Conservation (phyloP, 257 asterid species). For the Voacanga thouarsii region DNA sequence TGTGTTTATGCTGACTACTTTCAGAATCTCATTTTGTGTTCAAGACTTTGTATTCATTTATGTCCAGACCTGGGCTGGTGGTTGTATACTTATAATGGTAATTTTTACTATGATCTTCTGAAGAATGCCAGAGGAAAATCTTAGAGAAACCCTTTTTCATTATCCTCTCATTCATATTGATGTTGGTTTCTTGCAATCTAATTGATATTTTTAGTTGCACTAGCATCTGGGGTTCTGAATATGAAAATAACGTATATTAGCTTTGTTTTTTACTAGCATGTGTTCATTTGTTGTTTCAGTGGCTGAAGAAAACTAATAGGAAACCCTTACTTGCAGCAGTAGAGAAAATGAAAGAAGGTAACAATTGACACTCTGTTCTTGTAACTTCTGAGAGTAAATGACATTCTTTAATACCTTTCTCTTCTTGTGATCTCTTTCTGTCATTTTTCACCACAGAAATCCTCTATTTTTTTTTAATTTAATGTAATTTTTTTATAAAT, state of each 20-base stretch:
- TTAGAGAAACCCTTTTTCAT: neutral
- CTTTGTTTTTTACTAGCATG: slow-evolving; percentile 13
- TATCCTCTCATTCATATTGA: neutral
- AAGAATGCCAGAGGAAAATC: neutral
- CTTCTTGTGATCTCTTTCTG: neutral
- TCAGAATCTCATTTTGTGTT: neutral
- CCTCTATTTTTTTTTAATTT: slow-evolving; percentile 8
- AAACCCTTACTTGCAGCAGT: slow-evolving; percentile 89
- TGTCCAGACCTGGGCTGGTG: too few species aligned
- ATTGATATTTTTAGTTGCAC: neutral
- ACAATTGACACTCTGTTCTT: neutral
- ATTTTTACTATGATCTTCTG: neutral
- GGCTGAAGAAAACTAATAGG: slow-evolving; percentile 79
- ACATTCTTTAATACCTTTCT: neutral
- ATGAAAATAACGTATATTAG: neutral
- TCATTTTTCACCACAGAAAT: neutral
- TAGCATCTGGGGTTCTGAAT: neutral
- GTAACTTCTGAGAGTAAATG: neutral
- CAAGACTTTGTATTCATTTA: neutral
- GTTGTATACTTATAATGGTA: neutral
- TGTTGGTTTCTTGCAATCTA: neutral
- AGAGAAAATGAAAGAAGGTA: slow-evolving; percentile 73
- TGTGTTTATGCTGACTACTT: neutral
- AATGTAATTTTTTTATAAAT: too few species aligned
- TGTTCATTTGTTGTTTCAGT: slow-evolving; percentile 44